A percentile compares a stretch with the other conserved stretches of the same genome.
phyloP scores from a whole-genome alignment of 2,329 filamentous ascomycete species.

The Magnaporthiopsis poae region DNA sequence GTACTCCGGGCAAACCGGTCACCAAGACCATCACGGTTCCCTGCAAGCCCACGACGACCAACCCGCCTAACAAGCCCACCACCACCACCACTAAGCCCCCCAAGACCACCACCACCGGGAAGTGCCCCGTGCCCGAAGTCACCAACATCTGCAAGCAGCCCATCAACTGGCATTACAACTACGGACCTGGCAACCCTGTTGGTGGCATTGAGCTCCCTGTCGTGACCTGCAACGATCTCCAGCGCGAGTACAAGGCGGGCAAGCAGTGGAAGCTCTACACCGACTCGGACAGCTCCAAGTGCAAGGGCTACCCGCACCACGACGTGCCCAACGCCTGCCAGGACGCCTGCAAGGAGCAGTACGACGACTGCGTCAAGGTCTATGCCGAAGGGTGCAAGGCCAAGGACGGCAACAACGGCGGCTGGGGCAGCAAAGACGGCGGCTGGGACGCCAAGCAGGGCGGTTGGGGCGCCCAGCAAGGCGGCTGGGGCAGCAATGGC shows the following conservation, averaged over 20 bases:
- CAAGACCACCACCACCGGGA: constrained; percentile 10
- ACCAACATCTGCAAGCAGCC: constrained; percentile 46
- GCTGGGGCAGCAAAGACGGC: neutral
- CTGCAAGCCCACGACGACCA: constrained; percentile 19
- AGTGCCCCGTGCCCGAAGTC: constrained; percentile 33
- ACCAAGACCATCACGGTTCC: constrained; percentile 26
- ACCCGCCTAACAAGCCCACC: constrained; percentile 15
- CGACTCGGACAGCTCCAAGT: constrained; percentile 30
- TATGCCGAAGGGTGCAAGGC: constrained; percentile 40
- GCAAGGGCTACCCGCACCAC: constrained; percentile 32
- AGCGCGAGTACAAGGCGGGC: constrained; percentile 26
- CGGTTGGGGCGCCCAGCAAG: constrained; percentile 1
- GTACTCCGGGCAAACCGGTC: constrained; percentile 20
- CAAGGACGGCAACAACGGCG: constrained; percentile 8
- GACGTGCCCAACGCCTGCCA: constrained; percentile 32
- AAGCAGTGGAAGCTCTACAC: constrained; percentile 46
- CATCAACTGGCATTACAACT: constrained; percentile 50
- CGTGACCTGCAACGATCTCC: constrained; percentile 45
- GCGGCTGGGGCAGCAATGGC: constrained; percentile 5
- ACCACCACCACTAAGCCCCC: constrained; percentile 19
- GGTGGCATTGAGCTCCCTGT: constrained; percentile 42
- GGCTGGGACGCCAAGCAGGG: constrained; percentile 7
- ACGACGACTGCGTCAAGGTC: constrained; percentile 34
- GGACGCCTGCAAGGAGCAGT: constrained; percentile 45
- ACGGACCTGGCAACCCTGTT: constrained; percentile 52